These are phyloP conservation scores for Cordyceps militaris DNA, from an alignment of 2,329 filamentous ascomycete genomes.

Conservation along the genomic window DNA sequence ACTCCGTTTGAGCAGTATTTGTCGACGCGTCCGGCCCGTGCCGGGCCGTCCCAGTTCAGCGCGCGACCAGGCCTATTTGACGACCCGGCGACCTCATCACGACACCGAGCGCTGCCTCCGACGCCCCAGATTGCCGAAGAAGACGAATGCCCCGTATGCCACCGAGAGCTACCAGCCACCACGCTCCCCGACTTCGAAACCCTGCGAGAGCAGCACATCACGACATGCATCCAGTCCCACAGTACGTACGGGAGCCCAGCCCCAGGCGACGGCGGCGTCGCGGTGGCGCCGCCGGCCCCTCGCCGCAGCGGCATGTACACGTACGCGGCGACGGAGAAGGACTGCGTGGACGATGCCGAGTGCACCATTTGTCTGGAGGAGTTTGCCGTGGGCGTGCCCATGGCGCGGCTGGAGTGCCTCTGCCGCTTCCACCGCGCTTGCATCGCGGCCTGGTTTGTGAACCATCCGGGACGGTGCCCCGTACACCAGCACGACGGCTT, in stretches of 20 bases:
- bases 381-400: constrained; percentile 52
- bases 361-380: constrained; percentile 64
- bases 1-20: constrained; percentile 34
- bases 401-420: constrained; percentile 61
- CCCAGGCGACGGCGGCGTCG: constrained; percentile 19
- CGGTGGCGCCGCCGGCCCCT: constrained; percentile 25
- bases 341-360: constrained; percentile 60
- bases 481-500: constrained; percentile 59
- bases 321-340: constrained; percentile 59
- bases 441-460: constrained; percentile 56
- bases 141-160: constrained; percentile 74
- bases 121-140: constrained; percentile 57
- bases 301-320: constrained; percentile 56
- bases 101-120: constrained; percentile 33
- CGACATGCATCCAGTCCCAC: constrained; percentile 47
- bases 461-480: constrained; percentile 56
- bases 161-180: constrained; percentile 58
- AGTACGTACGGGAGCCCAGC: constrained; percentile 40
- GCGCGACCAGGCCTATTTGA: constrained; percentile 26
- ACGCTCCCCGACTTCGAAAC: constrained; percentile 46
- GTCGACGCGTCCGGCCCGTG: constrained; percentile 27
- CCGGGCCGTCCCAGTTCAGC: constrained; percentile 25
- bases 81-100: constrained; percentile 28
- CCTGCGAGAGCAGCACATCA: constrained; percentile 52
- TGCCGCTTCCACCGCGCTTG: constrained; percentile 57